Base-by-base conservation (phyloP, 805 yeast genomes). In the Spathaspora hagerdaliae region DNA sequence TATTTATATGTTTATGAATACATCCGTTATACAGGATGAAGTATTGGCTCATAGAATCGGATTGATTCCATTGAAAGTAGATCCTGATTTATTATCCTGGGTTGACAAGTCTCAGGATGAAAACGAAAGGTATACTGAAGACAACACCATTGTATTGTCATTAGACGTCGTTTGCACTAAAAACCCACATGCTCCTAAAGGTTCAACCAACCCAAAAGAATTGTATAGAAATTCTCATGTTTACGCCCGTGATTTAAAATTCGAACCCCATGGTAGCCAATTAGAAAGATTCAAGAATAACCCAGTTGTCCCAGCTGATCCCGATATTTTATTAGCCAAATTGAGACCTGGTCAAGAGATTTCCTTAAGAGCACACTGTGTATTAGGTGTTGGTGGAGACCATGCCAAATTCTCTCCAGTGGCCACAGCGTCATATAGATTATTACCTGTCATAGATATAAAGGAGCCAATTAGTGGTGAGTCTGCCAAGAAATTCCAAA, bases 381-480 rank as follows among this genome's bases (percentile, higher is more conserved):
- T 91, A 29, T 75, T 92, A 51, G 99, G 99, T 47, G 70, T 87
- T 53, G 99, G 97, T 43, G 69, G 89, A 36, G 99, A 94, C 65
- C 99, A 94, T 67, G 97, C 99, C 48, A 94, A 94, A 67, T 94
- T 88, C 64, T 89, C 97, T 7, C 99, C 99, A 5, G 99, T 94
- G 9, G 80, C 96, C 13, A 94, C 99, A 11, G 97, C 99, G 2
- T 87, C 97, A 11, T 94, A 94, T 70, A 79, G 99, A 68, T 75
- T 94, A 60, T 67, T 94, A 72, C 99, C 99, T 12, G 84, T 81
- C 26, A 91, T 91, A 55, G 82, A 85, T 51, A 89, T 94, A 44
- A 63, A 72, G 36, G 71, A 80, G 50, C 88, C 92, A 40, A 87
- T 94, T 47, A 71, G 68, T 0, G 97, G 97, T 6, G 81, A 75